These are phyloP conservation scores for Sinapis alba DNA, from an alignment of 441 rosid species.

Conservation along the genomic window DNA sequence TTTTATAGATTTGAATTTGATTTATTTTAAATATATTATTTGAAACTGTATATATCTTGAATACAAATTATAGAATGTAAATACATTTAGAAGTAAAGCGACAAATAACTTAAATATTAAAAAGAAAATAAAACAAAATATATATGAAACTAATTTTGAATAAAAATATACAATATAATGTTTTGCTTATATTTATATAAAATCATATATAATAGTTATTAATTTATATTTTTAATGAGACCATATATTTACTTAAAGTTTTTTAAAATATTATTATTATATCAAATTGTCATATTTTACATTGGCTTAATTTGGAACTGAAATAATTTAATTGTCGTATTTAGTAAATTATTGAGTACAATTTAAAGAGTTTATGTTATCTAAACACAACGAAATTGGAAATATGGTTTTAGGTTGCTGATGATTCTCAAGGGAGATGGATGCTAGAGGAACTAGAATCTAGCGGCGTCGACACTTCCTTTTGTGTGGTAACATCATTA, in stretches of 20 bases:
- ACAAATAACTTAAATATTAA: too few species aligned
- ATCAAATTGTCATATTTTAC: background rate
- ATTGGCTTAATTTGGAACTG: background rate
- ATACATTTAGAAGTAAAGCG: background rate
- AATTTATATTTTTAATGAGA: background rate
- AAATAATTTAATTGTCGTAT: background rate
- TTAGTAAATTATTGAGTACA: background rate
- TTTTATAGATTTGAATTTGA: background rate
- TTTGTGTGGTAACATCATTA: conserved; percentile 57
- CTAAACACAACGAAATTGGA: background rate
- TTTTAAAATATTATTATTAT: too few species aligned
- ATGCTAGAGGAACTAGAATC: conserved; percentile 73
- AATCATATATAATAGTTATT: background rate
- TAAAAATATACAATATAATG: background rate
- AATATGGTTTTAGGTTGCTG: conserved; percentile 59
- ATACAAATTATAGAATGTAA: background rate
- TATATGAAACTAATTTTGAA: background rate
- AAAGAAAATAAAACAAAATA: background rate
- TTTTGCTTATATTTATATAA: background rate
- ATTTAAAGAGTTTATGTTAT: background rate
- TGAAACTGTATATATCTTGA: background rate
- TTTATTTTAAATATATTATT: background rate
- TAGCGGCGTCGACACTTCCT: conserved; percentile 80
- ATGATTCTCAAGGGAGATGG: conserved; percentile 70
- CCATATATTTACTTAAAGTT: background rate